A percentile compares a stretch with the other conserved stretches of the same genome.
Conservation (phyloP, 345 rosid species). For the Eucalyptus erythrocorys region DNA sequence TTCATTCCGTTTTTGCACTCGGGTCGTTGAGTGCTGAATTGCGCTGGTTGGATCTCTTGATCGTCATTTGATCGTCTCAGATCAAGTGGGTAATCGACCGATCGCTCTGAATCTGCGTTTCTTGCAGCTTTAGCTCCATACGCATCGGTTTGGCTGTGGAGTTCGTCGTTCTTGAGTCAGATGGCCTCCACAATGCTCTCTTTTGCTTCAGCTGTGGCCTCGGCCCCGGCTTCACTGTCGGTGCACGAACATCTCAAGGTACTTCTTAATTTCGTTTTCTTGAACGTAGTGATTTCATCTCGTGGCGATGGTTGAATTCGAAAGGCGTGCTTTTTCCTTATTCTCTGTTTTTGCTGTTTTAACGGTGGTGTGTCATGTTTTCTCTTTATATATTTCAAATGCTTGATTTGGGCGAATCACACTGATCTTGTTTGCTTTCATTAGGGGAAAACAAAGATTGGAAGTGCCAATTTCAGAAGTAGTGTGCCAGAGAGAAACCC, state of each 20-base stretch:
- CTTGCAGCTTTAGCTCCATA: neutral
- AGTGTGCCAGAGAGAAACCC: conserved; percentile 14
- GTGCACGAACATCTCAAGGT: conserved; percentile 50
- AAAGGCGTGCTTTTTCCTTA: neutral
- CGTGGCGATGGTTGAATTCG: neutral
- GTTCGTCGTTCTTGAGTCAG: neutral
- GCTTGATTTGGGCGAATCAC: neutral
- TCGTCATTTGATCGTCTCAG: neutral
- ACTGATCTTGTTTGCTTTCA: neutral
- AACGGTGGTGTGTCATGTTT: neutral
- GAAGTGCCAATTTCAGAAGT: conserved; percentile 16
- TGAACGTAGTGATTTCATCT: neutral
- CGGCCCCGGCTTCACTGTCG: conserved; percentile 29
- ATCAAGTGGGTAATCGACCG: neutral
- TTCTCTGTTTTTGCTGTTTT: neutral
- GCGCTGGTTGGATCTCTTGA: neutral
- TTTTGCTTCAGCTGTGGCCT: conserved; percentile 34
- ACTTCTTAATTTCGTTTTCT: neutral
- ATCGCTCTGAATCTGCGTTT: neutral
- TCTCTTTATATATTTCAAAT: neutral
- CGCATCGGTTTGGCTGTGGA: neutral
- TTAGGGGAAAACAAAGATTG: conserved; percentile 54
- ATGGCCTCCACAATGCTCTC: conserved; percentile 67
- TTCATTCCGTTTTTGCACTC: neutral
- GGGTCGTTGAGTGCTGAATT: neutral